These are phyloP conservation scores for Coemansia nantahalensis DNA, from an alignment of 192 early-diverging fungal genomes.

Conservation along the genomic window DNA sequence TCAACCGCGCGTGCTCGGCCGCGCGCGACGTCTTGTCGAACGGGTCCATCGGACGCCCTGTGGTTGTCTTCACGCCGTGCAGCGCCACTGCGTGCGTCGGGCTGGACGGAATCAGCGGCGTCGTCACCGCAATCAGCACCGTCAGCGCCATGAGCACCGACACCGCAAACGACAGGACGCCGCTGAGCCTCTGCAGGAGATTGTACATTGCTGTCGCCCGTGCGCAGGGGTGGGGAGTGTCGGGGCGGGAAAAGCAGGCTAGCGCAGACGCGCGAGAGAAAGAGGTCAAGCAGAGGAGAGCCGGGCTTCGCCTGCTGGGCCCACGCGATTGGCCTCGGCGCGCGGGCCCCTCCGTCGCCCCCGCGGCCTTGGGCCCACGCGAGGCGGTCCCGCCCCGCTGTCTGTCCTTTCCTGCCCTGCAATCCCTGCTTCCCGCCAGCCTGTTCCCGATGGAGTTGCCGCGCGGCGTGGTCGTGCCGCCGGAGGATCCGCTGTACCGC, in stretches of 20 bases:
- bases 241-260: too few species aligned
- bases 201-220: constrained; percentile 41
- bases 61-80: constrained; percentile 40
- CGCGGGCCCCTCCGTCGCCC: too few species aligned
- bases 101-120: constrained; percentile 35
- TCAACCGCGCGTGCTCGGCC: constrained; percentile 45
- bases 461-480: constrained; percentile 4
- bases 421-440: too few species aligned
- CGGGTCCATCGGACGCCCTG: constrained; percentile 39
- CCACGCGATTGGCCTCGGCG: too few species aligned
- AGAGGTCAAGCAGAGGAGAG: not conserved
- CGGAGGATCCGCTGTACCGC: constrained; percentile 1
- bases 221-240: too few species aligned
- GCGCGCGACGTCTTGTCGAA: constrained; percentile 33
- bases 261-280: too few species aligned
- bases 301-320: too few species aligned
- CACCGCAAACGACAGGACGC: constrained; percentile 51
- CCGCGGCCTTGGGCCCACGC: too few species aligned
- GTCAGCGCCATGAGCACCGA: constrained; percentile 45
- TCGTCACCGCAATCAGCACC: constrained; percentile 36
- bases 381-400: too few species aligned
- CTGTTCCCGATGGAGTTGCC: not conserved
- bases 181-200: constrained; percentile 48
- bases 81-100: constrained; percentile 29
- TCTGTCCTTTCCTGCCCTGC: too few species aligned